phyloP scores from a whole-genome alignment of 2,329 filamentous ascomycete genomes.

The Clarireedia paspali region DNA sequence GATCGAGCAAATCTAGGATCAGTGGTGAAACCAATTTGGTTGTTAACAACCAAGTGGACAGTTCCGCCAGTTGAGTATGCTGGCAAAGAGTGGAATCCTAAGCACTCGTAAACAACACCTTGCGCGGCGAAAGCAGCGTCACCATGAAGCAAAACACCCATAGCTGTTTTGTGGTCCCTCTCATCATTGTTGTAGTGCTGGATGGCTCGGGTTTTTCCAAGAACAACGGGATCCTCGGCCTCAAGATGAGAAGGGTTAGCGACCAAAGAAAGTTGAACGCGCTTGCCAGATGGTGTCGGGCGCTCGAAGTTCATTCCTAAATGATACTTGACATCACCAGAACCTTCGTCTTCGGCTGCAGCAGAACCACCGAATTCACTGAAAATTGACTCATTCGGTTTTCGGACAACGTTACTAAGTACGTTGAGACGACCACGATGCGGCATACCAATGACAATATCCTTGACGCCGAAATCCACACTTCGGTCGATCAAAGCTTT shows the following conservation, averaged over 20 bases:
- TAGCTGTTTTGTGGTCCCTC: slow-evolving; percentile 77
- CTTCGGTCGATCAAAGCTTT: slow-evolving; percentile 97
- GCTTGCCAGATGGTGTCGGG: slow-evolving; percentile 95
- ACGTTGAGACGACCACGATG: slow-evolving; percentile 98
- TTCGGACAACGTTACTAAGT: slow-evolving; percentile 95
- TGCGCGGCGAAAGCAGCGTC: slow-evolving; percentile 95
- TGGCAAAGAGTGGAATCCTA: slow-evolving; percentile 93
- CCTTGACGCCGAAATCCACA: slow-evolving; percentile 97
- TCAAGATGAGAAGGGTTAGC: slow-evolving; percentile 98
- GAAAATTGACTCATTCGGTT: slow-evolving; percentile 99
- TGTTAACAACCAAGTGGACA: slow-evolving; percentile 96
- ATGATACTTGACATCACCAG: slow-evolving; percentile 98
- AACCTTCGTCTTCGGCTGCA: slow-evolving; percentile 88
- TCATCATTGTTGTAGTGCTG: slow-evolving; percentile 99
- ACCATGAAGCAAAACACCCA: slow-evolving; percentile 93
- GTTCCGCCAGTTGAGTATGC: slow-evolving; percentile 97
- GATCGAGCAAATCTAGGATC: slow-evolving; percentile 96
- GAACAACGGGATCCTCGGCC: slow-evolving; percentile 93
- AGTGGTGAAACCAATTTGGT: slow-evolving; percentile 99
- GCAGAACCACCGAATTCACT: slow-evolving; percentile 89
- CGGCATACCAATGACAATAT: slow-evolving; percentile 99
- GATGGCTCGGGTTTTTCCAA: slow-evolving; percentile 95
- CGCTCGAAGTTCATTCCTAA: slow-evolving; percentile 99
- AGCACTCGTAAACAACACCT: slow-evolving; percentile 96
- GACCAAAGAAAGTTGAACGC: slow-evolving; percentile 96